Base-by-base conservation (phyloP, 2,329 filamentous ascomycete species). In the Elsinoe fawcettii region DNA sequence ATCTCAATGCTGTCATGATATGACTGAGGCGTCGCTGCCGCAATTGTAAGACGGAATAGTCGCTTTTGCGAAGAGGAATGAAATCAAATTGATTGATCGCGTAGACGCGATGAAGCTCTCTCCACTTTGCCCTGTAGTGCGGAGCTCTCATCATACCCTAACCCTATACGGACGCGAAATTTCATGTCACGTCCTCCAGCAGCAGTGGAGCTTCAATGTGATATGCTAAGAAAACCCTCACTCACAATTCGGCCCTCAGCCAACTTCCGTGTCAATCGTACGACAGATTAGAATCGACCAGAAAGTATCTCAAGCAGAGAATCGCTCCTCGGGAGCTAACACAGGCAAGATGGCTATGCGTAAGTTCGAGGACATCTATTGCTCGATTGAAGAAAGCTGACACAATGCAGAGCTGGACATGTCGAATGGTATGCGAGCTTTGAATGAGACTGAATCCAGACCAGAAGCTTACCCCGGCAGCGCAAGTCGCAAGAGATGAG, bases 401-500 rank as follows among this genome's bases (percentile, higher is more conserved):
- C 66, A 43, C 32, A 46, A 51, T 63, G 43, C 68, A 91, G 88
- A 92, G 77, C 78, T 92, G 71, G 88, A 92, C 77, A 77, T 91
- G 75, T 86, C 86, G 62, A 89, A 91, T 73, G 88, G 88, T 92
- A 87, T 68, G 64, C 62, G 7, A 53, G 16, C 23, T n/a, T 18
- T 5, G 2, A 7, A 20, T n/a, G n/a, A 5, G 12, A 41, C 5
- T 25, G 18, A 5, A 34, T 46, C 9, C 12, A 32, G n/a, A 4
- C 6, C 34, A 18, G 22, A 37, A 34, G 5, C 41, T 14, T 6
- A 30, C 23, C 5, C 36, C 14, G 7, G 62, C 63, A 83, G 83
- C 83, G 67, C 79, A 82, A 73, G 76, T 99, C 74, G 84, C 96
- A 80, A 96, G 96, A 79, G 93, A 99, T 80, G 93, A 99, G 77